These are phyloP conservation scores for Pochonia chlamydosporia DNA, from an alignment of 2,329 filamentous ascomycete species.

Conservation along the genomic window DNA sequence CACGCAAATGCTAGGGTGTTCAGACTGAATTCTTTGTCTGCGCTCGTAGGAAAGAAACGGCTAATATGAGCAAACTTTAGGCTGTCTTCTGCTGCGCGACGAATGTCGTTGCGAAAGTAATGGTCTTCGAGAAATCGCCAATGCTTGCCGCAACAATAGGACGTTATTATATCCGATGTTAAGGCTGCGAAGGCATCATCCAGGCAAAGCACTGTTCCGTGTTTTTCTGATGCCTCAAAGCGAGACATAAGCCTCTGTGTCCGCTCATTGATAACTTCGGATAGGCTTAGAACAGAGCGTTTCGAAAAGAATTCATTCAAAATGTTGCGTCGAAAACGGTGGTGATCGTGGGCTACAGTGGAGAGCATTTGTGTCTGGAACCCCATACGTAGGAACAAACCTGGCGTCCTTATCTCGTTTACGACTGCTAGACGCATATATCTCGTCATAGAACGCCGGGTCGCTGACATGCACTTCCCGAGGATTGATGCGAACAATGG, in stretches of 20 bases:
- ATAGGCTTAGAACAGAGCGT: neutral
- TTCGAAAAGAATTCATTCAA: slow-evolving; percentile 12
- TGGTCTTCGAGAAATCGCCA: neutral
- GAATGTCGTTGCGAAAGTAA: neutral
- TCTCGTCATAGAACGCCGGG: slow-evolving; percentile 14
- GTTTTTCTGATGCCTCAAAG: neutral
- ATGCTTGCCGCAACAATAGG: neutral
- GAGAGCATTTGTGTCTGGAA: slow-evolving; percentile 1
- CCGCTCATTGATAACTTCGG: neutral
- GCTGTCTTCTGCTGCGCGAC: neutral
- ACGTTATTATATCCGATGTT: slow-evolving; percentile 5
- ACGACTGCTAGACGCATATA: slow-evolving; percentile 10
- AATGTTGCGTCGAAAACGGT: slow-evolving; percentile 1
- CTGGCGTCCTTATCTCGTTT: slow-evolving; percentile 6
- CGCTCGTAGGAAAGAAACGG: neutral
- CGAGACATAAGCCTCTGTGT: neutral
- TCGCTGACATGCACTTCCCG: slow-evolving; percentile 21
- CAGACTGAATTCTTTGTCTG: too few species aligned
- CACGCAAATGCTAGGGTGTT: too few species aligned
- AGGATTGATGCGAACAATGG: slow-evolving; percentile 22
- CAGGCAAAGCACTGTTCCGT: neutral
- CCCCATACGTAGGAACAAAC: neutral
- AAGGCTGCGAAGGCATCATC: slow-evolving; percentile 2
- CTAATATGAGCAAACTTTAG: neutral
- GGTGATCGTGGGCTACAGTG: slow-evolving; percentile 4